Conservation (phyloP, 192 early-diverging fungal genomes). For the Coemansia sp. region DNA sequence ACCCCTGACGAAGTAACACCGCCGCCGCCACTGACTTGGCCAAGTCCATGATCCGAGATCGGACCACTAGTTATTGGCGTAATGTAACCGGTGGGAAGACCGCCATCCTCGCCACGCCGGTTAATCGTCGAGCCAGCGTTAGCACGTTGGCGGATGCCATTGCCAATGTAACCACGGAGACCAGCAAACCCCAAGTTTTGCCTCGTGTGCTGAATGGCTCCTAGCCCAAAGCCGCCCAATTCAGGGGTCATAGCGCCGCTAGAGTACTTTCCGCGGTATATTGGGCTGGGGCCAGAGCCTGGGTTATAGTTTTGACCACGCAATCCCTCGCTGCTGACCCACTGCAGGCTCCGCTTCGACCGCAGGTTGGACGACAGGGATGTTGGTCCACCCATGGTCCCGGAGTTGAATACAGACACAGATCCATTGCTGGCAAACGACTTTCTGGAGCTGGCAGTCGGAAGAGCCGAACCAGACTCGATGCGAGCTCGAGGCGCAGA, state of each 20-base stretch:
- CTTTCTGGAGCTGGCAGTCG: constrained; percentile 10
- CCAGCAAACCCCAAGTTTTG: constrained; percentile 43
- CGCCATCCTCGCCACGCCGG: constrained; percentile 24
- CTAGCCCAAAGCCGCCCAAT: constrained; percentile 8
- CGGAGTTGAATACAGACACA: constrained; percentile 26
- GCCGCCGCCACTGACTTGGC: constrained; percentile 10
- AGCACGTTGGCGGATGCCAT: constrained; percentile 24
- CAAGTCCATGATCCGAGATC: constrained; percentile 11
- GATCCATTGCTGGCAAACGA: constrained; percentile 20
- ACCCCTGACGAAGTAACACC: constrained; percentile 19
- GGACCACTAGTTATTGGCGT: constrained; percentile 25
- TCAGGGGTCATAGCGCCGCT: constrained; percentile 42
- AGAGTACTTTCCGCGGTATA: constrained; percentile 24
- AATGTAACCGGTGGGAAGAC: constrained; percentile 17
- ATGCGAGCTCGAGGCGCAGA: neutral
- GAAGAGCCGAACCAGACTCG: neutral
- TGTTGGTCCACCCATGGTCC: constrained; percentile 15
- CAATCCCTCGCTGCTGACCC: constrained; percentile 23
- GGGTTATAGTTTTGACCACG: constrained; percentile 28
- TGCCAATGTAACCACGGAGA: constrained; percentile 50
- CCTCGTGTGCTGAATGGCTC: constrained; percentile 19
- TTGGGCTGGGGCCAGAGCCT: constrained; percentile 26
- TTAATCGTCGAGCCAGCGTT: neutral
- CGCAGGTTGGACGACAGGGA: constrained; percentile 39
- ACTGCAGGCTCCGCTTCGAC: constrained; percentile 36